Conservation (phyloP, 805 yeast genomes). For the Ogataea nitratoaversa region DNA sequence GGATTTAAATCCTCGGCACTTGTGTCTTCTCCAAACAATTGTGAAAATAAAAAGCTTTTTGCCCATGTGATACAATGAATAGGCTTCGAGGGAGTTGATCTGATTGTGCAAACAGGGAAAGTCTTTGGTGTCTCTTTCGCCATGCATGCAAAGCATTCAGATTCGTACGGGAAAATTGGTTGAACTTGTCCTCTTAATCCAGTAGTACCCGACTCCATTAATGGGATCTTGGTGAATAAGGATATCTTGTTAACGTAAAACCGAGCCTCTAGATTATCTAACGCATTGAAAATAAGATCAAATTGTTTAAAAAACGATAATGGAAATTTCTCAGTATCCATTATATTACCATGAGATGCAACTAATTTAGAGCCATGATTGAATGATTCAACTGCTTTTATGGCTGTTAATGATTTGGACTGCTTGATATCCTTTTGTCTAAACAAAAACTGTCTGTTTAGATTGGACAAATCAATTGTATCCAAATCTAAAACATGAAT, state of each 20-base stretch:
- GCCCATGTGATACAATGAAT: slow-evolving; percentile 98
- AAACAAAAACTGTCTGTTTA: slow-evolving; percentile 90
- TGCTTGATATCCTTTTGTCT: slow-evolving; percentile 85
- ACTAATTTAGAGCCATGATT: slow-evolving; percentile 59
- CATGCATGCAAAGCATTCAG: slow-evolving; percentile 93
- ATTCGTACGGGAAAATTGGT: slow-evolving; percentile 74
- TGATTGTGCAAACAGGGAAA: slow-evolving; percentile 93
- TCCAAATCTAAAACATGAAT: slow-evolving; percentile 93
- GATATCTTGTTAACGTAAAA: slow-evolving; percentile 83
- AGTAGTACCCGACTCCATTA: slow-evolving; percentile 92
- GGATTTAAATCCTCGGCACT: slow-evolving; percentile 24
- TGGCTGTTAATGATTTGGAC: slow-evolving; percentile 83
- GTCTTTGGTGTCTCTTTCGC: slow-evolving; percentile 84
- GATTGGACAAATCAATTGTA: slow-evolving; percentile 86
- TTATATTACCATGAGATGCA: slow-evolving; percentile 84
- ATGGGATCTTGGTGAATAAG: slow-evolving; percentile 64
- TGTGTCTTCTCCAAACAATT: slow-evolving; percentile 59
- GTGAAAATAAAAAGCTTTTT: slow-evolving; percentile 80
- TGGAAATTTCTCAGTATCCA: slow-evolving; percentile 69
- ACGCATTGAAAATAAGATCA: slow-evolving; percentile 79
- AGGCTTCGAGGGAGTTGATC: slow-evolving; percentile 96
- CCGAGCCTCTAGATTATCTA: slow-evolving; percentile 91
- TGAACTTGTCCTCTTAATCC: slow-evolving; percentile 94
- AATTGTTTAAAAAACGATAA: slow-evolving; percentile 75
- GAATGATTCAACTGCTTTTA: slow-evolving; percentile 73